Base-by-base conservation (phyloP, 345 rosid species). In the Brassica carinata region DNA sequence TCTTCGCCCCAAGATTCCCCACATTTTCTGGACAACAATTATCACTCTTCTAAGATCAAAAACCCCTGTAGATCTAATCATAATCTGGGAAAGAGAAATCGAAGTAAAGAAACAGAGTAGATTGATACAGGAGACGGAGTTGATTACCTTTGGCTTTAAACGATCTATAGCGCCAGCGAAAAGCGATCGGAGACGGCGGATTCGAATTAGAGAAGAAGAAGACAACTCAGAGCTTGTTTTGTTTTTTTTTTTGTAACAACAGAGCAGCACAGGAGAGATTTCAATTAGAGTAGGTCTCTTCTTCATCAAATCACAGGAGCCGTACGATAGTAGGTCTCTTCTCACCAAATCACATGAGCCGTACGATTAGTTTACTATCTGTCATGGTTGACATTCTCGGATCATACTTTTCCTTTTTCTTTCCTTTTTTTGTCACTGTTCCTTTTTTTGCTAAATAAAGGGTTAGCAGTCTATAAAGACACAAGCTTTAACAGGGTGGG, bases 1-100 rank as follows among this genome's bases (percentile, higher is more conserved):
- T 74, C 86, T 88, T 78, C 81, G 91, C 83, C 88, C 84, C 43
- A 87, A 29, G 78, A 87, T 82, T 72, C 90, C 89, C 82, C 86
- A 83, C 98, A 91, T 94, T 70, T 48, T 65, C 23, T 74, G 77
- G 5, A 53, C 55, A 3, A 29, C 10, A 66, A 19, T 34, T n/a
- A 67, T 8, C 53, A 26, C 33, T 31, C n/a, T 1, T 11, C 8
- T 36, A 8, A 48, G 3, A 78, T 8, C 73, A 64, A 38, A 19
- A 72, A 79, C 0, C 70, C 13, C 14, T 62, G 2, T 66, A 58
- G 78, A 82, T 82, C 81, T 72, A 77, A 67, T 45, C 68, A 17
- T 26, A 71, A 45, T 72, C 30, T 7, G 64, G 13, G 19, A 43
- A 64, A 64, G 10, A 17, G 59, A 65, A 72, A 8, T 38, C 38